Percentiles rank a stretch among this genome's conserved stretches.
These are phyloP conservation scores for Phoenix roebelenii DNA, from an alignment of 176 grass and related monocot species.

Conservation along the genomic window DNA sequence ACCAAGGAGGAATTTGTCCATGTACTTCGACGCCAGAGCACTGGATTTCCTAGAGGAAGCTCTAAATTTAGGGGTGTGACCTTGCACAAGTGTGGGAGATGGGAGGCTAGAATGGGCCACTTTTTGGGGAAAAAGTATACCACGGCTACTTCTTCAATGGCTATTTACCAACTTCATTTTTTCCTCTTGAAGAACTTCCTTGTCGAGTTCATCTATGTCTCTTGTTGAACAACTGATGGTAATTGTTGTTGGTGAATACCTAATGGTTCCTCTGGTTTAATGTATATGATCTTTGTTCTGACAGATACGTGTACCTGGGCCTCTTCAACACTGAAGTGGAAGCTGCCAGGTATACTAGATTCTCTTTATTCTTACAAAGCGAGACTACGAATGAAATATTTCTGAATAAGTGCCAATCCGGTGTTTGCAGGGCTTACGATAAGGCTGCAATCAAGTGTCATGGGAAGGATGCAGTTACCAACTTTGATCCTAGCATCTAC, in stretches of 20 bases:
- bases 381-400: too few species aligned
- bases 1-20: slow-evolving; percentile 70
- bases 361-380: neutral
- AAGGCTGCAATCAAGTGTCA: slow-evolving; percentile 47
- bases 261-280: neutral
- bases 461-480: slow-evolving; percentile 43
- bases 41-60: slow-evolving; percentile 46
- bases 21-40: slow-evolving; percentile 54
- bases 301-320: slow-evolving; percentile 69
- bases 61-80: slow-evolving; percentile 59
- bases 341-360: slow-evolving; percentile 38
- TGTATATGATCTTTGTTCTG: neutral
- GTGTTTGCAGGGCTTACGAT: slow-evolving; percentile 41
- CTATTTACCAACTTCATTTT: neutral
- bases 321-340: slow-evolving; percentile 64
- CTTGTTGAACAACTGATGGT: too few species aligned
- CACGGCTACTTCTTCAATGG: neutral
- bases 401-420: neutral
- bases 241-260: too few species aligned
- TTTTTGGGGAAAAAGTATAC: slow-evolving; percentile 66
- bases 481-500: slow-evolving; percentile 30
- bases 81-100: slow-evolving; percentile 69
- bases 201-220: too few species aligned
- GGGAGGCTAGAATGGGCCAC: slow-evolving; percentile 61
- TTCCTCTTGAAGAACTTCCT: neutral